These are phyloP conservation scores for Clarireedia paspali DNA, from an alignment of 2,329 filamentous ascomycete species.

Conservation along the genomic window DNA sequence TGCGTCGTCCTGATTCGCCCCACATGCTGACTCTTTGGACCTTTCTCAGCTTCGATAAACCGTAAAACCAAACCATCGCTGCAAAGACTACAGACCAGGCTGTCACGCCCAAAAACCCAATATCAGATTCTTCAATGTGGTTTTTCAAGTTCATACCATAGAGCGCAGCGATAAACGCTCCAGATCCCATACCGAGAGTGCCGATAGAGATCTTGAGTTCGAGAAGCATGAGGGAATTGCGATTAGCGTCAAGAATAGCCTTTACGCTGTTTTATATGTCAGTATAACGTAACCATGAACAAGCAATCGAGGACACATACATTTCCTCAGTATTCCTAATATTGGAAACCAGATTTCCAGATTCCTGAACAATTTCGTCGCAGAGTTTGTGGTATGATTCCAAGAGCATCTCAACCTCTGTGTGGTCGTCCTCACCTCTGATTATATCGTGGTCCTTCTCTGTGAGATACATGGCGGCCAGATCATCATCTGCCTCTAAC, in stretches of 20 bases:
- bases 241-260: slow-evolving; percentile 94
- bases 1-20: slow-evolving; percentile 25
- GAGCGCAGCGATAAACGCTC: slow-evolving; percentile 94
- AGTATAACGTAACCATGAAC: background rate
- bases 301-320: slow-evolving; percentile 42
- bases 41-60: slow-evolving; percentile 72
- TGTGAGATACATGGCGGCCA: slow-evolving; percentile 90
- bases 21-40: slow-evolving; percentile 87
- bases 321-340: slow-evolving; percentile 99
- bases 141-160: slow-evolving; percentile 99
- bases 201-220: slow-evolving; percentile 95
- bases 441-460: slow-evolving; percentile 72
- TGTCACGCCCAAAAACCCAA: slow-evolving; percentile 76
- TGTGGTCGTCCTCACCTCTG: slow-evolving; percentile 78
- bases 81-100: slow-evolving; percentile 64
- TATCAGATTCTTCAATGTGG: slow-evolving; percentile 89
- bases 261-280: slow-evolving; percentile 56
- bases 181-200: slow-evolving; percentile 87
- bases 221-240: slow-evolving; percentile 94
- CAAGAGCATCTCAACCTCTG: slow-evolving; percentile 92
- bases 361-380: slow-evolving; percentile 95
- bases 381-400: slow-evolving; percentile 98
- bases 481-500: slow-evolving; percentile 90
- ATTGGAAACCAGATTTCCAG: slow-evolving; percentile 83
- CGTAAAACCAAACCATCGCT: slow-evolving; percentile 72